These are phyloP conservation scores for Beauveria pseudobassiana DNA, from an alignment of 2,329 filamentous ascomycete species.

Conservation along the genomic window DNA sequence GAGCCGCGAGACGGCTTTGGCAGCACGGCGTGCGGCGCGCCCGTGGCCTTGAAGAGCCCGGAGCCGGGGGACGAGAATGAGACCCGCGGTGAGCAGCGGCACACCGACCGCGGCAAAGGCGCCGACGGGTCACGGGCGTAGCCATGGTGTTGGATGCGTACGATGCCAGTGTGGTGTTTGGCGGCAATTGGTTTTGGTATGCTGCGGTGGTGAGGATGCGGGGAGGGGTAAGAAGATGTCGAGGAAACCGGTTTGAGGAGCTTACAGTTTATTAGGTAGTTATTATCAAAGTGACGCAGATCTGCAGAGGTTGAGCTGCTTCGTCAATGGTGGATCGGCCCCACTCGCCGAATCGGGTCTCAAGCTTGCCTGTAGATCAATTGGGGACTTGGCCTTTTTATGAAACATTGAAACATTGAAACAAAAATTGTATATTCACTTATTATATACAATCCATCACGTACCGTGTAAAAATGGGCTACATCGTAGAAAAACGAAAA, in stretches of 20 bases:
- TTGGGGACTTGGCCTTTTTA: background rate
- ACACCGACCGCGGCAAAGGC: conserved; percentile 1
- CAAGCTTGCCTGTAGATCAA: background rate
- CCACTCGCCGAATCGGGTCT: background rate
- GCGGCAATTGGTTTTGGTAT: background rate
- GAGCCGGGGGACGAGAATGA: conserved; percentile 6
- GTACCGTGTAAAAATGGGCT: background rate
- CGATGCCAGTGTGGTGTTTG: background rate
- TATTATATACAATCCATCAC: background rate
- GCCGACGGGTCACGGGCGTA: conserved; percentile 4
- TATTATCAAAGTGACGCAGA: background rate
- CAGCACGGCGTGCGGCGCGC: conserved; percentile 4
- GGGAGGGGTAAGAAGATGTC: background rate
- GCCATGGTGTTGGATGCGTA: background rate
- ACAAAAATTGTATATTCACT: background rate
- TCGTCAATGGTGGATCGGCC: conserved; percentile 7
- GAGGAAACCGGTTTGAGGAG: background rate
- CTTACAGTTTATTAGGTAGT: too few relatives aligned
- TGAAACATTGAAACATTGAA: background rate
- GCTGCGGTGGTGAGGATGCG: background rate
- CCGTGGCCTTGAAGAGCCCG: conserved; percentile 2
- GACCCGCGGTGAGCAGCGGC: conserved; percentile 1
- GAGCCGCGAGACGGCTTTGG: conserved; percentile 11
- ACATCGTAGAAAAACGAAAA: background rate
- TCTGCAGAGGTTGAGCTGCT: background rate